These are phyloP conservation scores for Tieghemostelium lacteum DNA, from an alignment of 78 protist species.

Conservation along the genomic window DNA sequence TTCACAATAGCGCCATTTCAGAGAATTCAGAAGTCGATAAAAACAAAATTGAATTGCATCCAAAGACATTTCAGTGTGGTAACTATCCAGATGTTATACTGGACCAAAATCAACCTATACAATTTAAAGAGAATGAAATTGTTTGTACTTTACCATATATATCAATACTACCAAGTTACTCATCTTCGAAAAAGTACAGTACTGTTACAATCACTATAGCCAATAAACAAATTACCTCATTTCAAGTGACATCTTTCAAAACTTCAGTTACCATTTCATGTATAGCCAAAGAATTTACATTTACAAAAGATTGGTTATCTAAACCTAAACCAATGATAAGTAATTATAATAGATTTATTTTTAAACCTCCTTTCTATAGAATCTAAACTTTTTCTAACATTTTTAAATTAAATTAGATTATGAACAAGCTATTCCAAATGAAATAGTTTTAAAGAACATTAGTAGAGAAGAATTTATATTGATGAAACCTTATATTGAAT, in stretches of 20 bases:
- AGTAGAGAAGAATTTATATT: not conserved
- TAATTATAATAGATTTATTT: not conserved
- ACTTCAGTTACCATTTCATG: not conserved
- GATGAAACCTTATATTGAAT: not conserved
- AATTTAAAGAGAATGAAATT: not conserved
- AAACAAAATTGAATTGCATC: not conserved
- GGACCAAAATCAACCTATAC: not conserved
- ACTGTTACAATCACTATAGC: too few relatives aligned
- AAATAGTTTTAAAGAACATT: slow-evolving; percentile 14
- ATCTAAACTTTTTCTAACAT: not conserved
- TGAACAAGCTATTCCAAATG: slow-evolving; percentile 34
- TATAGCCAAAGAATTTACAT: slow-evolving; percentile 9
- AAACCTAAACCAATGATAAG: slow-evolving; percentile 1
- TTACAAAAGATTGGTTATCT: slow-evolving; percentile 23
- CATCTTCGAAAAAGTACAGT: too few relatives aligned
- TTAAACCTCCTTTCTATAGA: not conserved
- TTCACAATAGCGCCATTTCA: not conserved
- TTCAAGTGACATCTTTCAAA: not conserved
- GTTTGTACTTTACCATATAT: not conserved
- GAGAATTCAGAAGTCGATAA: not conserved
- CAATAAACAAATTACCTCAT: too few relatives aligned
- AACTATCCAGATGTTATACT: not conserved
- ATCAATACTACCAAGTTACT: not conserved
- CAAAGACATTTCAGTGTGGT: slow-evolving; percentile 1
- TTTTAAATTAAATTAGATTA: slow-evolving; percentile 2